Conservation (phyloP, 179 eudicot genomes). For the Gypsophila paniculata region DNA sequence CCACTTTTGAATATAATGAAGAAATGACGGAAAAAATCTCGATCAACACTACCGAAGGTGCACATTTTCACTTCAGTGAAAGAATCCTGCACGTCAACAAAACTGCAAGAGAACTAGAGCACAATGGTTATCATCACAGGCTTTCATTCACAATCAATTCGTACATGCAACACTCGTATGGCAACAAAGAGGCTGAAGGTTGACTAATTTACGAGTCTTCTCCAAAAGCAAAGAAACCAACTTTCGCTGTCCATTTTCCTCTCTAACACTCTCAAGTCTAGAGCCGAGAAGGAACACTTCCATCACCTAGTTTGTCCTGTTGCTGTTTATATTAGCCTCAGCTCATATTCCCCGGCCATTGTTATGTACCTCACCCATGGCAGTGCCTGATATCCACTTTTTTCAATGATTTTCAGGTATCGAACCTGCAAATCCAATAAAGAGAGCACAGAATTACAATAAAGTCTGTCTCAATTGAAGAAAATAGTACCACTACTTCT, state of each 20-base stretch:
- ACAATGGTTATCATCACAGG: constrained; percentile 1
- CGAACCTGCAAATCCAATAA: constrained; percentile 51
- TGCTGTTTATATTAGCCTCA: constrained; percentile 46
- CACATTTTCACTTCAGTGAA: constrained; percentile 12
- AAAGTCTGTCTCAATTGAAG: no score
- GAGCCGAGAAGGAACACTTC: constrained; percentile 4
- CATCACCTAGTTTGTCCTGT: constrained; percentile 11
- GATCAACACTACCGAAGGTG: constrained; percentile 6
- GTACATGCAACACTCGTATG: constrained; percentile 9
- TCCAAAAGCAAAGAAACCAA: constrained; percentile 6
- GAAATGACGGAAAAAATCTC: constrained; percentile 23
- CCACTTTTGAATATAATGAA: no score
- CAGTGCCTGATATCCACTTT: constrained; percentile 85
- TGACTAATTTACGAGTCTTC: not conserved
- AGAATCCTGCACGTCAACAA: constrained; percentile 22
- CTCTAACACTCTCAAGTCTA: constrained; percentile 13
- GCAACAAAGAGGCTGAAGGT: constrained; percentile 4
- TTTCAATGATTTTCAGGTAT: constrained; percentile 78
- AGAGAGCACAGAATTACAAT: not conserved
- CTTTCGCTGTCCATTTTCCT: constrained; percentile 2
- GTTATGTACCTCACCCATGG: constrained; percentile 91
- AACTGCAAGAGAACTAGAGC: constrained; percentile 8
- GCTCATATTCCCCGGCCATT: constrained; percentile 81
- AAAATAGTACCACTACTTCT: not conserved
- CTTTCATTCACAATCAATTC: constrained; percentile 21